Evolutionary conservation across 805 yeast species (phyloP), one percentile per base, ranked within the genome.

Genomic region (Metschnikowia similis): DNA sequence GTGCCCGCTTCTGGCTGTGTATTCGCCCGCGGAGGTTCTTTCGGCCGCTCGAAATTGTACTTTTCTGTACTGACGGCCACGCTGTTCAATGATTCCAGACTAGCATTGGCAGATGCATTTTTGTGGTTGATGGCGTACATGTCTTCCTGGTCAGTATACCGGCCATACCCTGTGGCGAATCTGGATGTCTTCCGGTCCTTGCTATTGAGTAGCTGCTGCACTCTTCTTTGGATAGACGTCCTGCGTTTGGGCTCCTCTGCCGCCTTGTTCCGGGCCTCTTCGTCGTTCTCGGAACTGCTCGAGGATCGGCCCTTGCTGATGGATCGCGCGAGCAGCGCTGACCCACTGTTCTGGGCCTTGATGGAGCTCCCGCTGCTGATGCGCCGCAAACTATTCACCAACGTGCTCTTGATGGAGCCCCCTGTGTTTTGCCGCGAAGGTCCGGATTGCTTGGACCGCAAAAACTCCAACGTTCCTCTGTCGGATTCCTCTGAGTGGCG

Each of bases 161-260:
- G 81, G 7, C 96, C 96, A 65, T 90, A 89, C 0, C 96, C 96
- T 5, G 74, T 66, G 0, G 96, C 96, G 0, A 92, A 83, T 57
- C 80, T 84, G 10, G 79, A 77, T 4, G 77, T 61, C n/a, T 60
- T 55, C 35, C 60, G 68, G 46, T 66, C 65, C 52, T 63, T 66
- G 56, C 73, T 70, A 51, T 65, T 71, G 48, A 82, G 63, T 36
- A 80, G 67, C 56, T 72, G 73, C 41, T 76, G 77, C 63, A 83
- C 81, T 56, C 87, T 71, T 49, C 77, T 67, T 56, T 82, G 85
- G 40, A 84, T 82, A 1, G 76, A 69, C 14, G 67, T 66, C 51
- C 60, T 60, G 14, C 52, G 41, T 32, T 47, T 48, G 28, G 47
- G 45, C 11, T 34, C 32, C 14, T 53, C 56, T 21, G 40, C 47